These are phyloP conservation scores for Chlamydomonas sp. DNA, from an alignment of 139 green algal genomes.

Conservation along the genomic window DNA sequence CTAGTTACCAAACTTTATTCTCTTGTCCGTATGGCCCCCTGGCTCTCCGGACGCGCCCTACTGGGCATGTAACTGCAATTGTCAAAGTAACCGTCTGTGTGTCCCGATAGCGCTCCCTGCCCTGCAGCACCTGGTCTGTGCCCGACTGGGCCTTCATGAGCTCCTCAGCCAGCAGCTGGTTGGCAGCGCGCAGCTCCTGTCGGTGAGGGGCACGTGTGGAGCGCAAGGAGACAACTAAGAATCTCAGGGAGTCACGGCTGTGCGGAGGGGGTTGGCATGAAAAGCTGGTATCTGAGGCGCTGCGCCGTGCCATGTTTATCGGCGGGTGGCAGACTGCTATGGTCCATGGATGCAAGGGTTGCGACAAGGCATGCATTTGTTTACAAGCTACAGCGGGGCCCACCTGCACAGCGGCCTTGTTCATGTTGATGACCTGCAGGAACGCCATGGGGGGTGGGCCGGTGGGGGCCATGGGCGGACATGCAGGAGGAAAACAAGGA, in stretches of 20 bases:
- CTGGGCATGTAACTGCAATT: not conserved
- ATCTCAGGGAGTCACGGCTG: not conserved
- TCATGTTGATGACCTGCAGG: slow-evolving; percentile 19
- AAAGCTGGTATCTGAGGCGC: not conserved
- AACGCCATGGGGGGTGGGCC: no score
- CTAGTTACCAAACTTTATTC: not conserved
- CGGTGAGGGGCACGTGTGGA: not conserved
- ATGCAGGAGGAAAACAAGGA: no score
- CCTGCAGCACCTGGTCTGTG: not conserved
- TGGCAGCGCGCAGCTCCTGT: slow-evolving; percentile 30
- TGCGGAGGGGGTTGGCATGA: not conserved
- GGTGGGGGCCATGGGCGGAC: no score
- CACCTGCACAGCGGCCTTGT: slow-evolving; percentile 25
- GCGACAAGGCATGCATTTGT: not conserved
- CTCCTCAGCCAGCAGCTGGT: slow-evolving; percentile 26
- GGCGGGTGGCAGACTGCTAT: no score
- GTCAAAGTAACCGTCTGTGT: not conserved
- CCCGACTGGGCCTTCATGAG: slow-evolving; percentile 23
- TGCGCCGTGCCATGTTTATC: no score
- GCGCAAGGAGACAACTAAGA: not conserved
- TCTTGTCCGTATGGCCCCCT: not conserved
- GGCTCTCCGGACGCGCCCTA: not conserved
- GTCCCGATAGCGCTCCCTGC: not conserved
- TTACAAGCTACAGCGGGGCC: not conserved
- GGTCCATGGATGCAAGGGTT: no score